phyloP scores from a whole-genome alignment of 345 rosid species.

The Linum usitatissimum region DNA sequence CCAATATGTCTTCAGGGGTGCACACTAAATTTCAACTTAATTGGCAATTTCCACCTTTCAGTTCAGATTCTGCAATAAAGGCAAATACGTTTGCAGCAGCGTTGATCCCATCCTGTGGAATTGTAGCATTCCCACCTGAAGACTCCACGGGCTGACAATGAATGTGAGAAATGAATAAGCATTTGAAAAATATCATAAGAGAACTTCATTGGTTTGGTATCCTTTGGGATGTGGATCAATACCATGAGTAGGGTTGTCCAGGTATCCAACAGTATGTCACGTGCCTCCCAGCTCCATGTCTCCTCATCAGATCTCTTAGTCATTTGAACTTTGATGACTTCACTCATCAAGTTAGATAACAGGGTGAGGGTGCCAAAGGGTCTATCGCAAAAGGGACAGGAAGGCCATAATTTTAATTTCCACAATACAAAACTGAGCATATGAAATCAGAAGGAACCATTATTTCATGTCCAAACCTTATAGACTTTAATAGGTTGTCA shows the following conservation, averaged over 20 bases:
- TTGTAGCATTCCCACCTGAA: conserved; percentile 38
- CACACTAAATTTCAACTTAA: background rate
- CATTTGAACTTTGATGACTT: conserved; percentile 71
- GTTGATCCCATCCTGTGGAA: conserved; percentile 78
- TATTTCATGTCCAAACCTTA: conserved; percentile 39
- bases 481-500: conserved; percentile 69
- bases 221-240: conserved; percentile 11
- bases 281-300: conserved; percentile 96
- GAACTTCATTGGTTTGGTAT: background rate
- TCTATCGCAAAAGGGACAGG: conserved; percentile 41
- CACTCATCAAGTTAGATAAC: conserved; percentile 79
- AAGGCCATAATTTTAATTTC: conserved; percentile 1
- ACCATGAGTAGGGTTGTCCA: conserved; percentile 87
- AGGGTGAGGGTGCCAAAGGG: conserved; percentile 77
- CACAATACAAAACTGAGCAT: background rate
- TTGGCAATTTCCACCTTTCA: conserved; percentile 40
- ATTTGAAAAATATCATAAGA: background rate
- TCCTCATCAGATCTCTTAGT: conserved; percentile 52
- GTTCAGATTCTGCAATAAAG: conserved; percentile 69
- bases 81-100: conserved; percentile 77
- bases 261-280: conserved; percentile 89
- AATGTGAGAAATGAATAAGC: conserved; percentile 11
- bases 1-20: background rate
- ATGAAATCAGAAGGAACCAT: background rate
- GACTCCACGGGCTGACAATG: conserved; percentile 51